phyloP scores from a whole-genome alignment of 805 yeast genomes.

The Lipomyces spencermartinsiae region DNA sequence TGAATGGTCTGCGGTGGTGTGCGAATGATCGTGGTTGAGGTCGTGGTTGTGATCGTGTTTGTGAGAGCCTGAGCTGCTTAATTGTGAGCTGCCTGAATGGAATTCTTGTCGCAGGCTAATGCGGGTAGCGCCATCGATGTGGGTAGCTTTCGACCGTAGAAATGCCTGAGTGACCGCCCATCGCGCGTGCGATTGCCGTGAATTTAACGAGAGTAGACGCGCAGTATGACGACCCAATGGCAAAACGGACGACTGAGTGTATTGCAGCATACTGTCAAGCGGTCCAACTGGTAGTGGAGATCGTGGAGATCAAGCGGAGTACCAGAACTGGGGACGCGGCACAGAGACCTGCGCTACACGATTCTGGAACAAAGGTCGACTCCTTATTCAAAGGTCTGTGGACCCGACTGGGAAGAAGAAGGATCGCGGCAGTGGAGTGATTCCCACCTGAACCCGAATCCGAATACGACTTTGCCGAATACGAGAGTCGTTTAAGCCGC shows the following conservation, averaged over 20 bases:
- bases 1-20: conserved; percentile 17
- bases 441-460: background rate
- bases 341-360: background rate
- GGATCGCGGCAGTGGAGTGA: background rate
- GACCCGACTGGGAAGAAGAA: background rate
- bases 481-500: background rate
- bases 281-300: background rate
- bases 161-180: conserved; percentile 9
- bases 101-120: background rate
- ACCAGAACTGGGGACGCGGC: background rate
- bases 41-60: conserved; percentile 12
- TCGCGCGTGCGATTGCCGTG: conserved; percentile 7
- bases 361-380: background rate
- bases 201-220: background rate
- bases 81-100: background rate
- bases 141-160: background rate
- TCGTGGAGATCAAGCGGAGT: background rate
- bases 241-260: background rate
- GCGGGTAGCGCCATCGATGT: background rate
- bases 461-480: background rate
- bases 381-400: background rate
- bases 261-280: background rate
- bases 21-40: conserved; percentile 13
- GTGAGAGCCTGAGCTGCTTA: background rate
- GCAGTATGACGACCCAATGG: background rate